Evolutionary conservation across 139 green algal species (phyloP).

Genomic region (Diplosphaera chodatii): DNA sequence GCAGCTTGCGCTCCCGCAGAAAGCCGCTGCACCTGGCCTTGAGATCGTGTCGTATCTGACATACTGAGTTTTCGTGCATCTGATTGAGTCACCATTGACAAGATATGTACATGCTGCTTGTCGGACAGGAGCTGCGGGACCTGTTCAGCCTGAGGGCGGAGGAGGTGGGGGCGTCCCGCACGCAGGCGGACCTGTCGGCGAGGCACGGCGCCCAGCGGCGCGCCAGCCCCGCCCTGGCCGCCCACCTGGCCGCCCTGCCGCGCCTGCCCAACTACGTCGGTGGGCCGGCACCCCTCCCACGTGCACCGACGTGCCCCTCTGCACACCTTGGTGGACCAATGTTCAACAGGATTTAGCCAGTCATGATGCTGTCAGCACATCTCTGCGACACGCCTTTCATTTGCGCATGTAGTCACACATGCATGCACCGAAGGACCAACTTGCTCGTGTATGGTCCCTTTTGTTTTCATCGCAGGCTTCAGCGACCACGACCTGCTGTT

Average conservation of each 20-base stretch:
- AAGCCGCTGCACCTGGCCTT: neutral
- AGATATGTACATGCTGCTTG: neutral
- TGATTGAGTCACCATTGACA: neutral
- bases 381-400: too few relatives aligned
- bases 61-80: too few relatives aligned
- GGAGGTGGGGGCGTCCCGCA: constrained; percentile 47
- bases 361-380: too few relatives aligned
- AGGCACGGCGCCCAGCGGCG: constrained; percentile 56
- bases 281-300: neutral
- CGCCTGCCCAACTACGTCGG: constrained; percentile 34
- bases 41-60: neutral
- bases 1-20: too few relatives aligned
- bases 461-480: constrained; percentile 35
- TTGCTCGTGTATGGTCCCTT: too few relatives aligned
- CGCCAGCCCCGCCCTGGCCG: constrained; percentile 20
- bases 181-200: constrained; percentile 59
- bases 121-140: constrained; percentile 60
- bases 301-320: too few relatives aligned
- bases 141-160: constrained; percentile 58
- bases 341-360: too few relatives aligned
- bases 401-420: too few relatives aligned
- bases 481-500: constrained; percentile 83
- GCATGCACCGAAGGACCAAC: too few relatives aligned
- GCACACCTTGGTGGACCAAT: too few relatives aligned
- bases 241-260: constrained; percentile 43